Evolutionary conservation across 768 basidiomycete species (phyloP).

Genomic region (Mycena rosella): DNA sequence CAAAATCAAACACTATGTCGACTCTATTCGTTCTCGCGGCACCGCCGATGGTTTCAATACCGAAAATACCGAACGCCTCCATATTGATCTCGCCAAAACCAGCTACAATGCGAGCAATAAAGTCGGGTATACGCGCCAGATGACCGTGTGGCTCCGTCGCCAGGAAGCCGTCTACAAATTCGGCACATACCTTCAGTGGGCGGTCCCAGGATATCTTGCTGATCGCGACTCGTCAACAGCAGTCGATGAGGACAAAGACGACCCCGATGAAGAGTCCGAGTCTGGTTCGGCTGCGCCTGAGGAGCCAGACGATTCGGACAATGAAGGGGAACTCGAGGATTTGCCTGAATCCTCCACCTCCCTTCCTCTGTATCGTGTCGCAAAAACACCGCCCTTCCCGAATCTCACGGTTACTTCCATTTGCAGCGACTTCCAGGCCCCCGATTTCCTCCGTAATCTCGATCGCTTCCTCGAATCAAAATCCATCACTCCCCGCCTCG

Average conservation of each 20-base stretch:
- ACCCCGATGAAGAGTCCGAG: not conserved
- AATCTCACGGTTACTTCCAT: conserved; percentile 23
- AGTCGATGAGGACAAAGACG: not conserved
- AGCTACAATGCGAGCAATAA: conserved; percentile 42
- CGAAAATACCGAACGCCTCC: conserved; percentile 49
- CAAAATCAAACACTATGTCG: conserved; percentile 45
- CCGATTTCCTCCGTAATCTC: conserved; percentile 33
- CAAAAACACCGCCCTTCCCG: conserved; percentile 29
- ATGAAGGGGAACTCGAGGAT: not conserved
- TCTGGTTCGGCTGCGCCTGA: too few relatives aligned
- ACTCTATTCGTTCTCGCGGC: conserved; percentile 42
- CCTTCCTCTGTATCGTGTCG: conserved; percentile 19
- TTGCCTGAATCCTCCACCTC: not conserved
- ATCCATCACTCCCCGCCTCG: conserved; percentile 9
- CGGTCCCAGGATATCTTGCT: conserved; percentile 24
- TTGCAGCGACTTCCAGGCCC: conserved; percentile 23
- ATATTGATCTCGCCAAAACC: conserved; percentile 55
- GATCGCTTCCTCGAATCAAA: conserved; percentile 18
- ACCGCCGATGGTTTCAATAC: conserved; percentile 46
- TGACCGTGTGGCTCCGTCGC: conserved; percentile 49
- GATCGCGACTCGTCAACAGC: not conserved
- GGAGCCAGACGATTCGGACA: not conserved
- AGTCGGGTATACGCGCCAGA: conserved; percentile 47
- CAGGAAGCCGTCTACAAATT: conserved; percentile 42
- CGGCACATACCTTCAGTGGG: conserved; percentile 29